Base-by-base conservation (phyloP, 495 filamentous ascomycete species). In the Hyaloscypha bicolor region DNA sequence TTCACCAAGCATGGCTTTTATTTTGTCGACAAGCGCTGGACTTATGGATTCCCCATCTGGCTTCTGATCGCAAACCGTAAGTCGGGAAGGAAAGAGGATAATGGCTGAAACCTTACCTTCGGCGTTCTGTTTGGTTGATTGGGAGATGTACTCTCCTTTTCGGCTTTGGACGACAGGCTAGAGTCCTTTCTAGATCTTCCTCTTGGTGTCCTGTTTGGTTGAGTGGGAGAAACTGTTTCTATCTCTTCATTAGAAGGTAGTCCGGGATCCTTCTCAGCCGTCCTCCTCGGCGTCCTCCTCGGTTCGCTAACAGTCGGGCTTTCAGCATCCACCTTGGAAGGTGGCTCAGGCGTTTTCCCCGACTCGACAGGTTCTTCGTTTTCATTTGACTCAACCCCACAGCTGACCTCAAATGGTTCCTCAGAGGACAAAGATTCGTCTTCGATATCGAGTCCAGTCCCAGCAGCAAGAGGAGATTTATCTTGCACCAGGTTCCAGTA, bases 401-500 rank as follows among this genome's bases (percentile, higher is more conserved):
- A 32, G 16, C 48, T 22, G 32, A 21, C 63, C 22, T 65, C 53
- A 12, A 48, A 48, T 4, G 42, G 9, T 19, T 48, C 42, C 42
- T 48, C 42, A 19, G 42, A 19, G 4, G 42, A 48, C 12, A 37
- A 16, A 3, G 55, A 32, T 2, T 66, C 12, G 21, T 19, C 30
- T 5, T 51, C 31, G 21, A 2, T 14, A 35, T 39, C 57, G 3
- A 30, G 21, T 25, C 21, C 58, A 9, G 16, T 29, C 32, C 22
- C 51, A 56, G 19, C 31, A 2, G 21, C 29, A 37, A 37, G 19
- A 29, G 32, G 19, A 11, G 21, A 42, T 30, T 55, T 35, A 39
- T 16, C 22, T 11, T 67, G 33, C 9, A 67, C 21, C 30, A 62
- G 21, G 9, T 21, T 37, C 65, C 65, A 67, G 32, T 67, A 62